Evolutionary conservation across 352 stramenopile species (phyloP), one percentile per base, ranked within the genome.

Genomic region (Elongisporangium anandrum): DNA sequence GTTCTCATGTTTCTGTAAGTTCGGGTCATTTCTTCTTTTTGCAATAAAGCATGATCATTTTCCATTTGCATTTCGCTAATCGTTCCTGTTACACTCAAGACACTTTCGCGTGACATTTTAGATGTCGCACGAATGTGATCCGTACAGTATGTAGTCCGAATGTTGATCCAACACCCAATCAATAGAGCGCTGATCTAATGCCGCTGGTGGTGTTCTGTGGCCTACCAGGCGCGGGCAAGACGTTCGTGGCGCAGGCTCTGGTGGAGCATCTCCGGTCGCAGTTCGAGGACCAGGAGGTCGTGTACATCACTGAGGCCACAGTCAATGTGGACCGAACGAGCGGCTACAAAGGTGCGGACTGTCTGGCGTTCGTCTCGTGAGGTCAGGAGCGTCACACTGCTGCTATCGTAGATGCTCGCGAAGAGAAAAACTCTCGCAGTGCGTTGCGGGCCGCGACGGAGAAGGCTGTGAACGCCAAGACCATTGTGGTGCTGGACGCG

Each of bases 401-500:
- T 38, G 17, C 17, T 19, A 51, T 8, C 7, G 47, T 39, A 92
- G 82, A 90, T 45, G 72, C 68, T 22, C 78, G 70, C 29, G 59
- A 65, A 17, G 85, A 94, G 64, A 94, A 92, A 63, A 88, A 66
- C 50, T 79, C 82, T 4, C 78, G 85, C 17, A 87, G 80, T 53
- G 79, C 82, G 5, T 64, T 92, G 51, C 81, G 81, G 56, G 79
- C 75, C 0, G 79, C 79, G 7, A 79, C 86, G 13, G 82, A 95
- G 62, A 79, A 77, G 22, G 61, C 68, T 17, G 65, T 95, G 45
- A 91, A 74, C 19, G 52, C 57, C 13, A 73, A 79, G 53, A 88
- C 75, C 10, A 78, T 98, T 47, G 88, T 98, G 2, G 85, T 98
- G 71, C 72, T 98, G 54, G 94, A 98, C 73, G 93, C 90, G 16